Percentiles rank a stretch among this genome's conserved stretches.
Evolutionary conservation across 2,329 filamentous ascomycete species (phyloP).

Genomic region (Sporothrix phasma): DNA sequence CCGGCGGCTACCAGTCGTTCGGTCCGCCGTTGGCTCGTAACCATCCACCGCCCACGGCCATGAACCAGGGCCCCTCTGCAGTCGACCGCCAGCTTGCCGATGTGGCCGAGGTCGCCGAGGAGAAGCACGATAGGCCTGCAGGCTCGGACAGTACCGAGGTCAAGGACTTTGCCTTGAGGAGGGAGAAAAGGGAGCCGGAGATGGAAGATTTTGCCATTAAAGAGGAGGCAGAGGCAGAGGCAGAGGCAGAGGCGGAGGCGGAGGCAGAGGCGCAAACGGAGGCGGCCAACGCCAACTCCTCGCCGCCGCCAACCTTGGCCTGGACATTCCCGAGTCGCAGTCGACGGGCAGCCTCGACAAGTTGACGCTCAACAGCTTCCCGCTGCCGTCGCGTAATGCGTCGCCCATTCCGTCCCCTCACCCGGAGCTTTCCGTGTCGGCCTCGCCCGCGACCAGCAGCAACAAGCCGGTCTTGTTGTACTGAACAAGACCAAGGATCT

Average conservation of each 20-base stretch:
- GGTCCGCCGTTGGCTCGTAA: not conserved
- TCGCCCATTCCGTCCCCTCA: not conserved
- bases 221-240: not conserved
- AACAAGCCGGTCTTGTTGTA: not conserved
- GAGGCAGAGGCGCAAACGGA: no score
- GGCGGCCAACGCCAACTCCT: no score
- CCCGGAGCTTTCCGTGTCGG: not conserved
- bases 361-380: not conserved
- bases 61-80: not conserved
- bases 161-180: constrained; percentile 5
- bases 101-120: not conserved
- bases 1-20: not conserved
- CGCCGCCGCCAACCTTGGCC: not conserved
- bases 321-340: constrained; percentile 4
- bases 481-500: constrained; percentile 6
- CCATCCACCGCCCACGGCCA: no score
- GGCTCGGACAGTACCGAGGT: not conserved
- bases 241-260: no score
- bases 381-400: not conserved
- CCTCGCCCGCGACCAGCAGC: not conserved
- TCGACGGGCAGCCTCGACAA: not conserved
- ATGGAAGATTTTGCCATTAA: no score
- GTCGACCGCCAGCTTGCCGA: not conserved
- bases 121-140: not conserved
- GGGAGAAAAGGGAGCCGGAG: not conserved